Evolutionary conservation across 2,329 filamentous ascomycete genomes (phyloP).

Genomic region (Fusarium tricinctum): DNA sequence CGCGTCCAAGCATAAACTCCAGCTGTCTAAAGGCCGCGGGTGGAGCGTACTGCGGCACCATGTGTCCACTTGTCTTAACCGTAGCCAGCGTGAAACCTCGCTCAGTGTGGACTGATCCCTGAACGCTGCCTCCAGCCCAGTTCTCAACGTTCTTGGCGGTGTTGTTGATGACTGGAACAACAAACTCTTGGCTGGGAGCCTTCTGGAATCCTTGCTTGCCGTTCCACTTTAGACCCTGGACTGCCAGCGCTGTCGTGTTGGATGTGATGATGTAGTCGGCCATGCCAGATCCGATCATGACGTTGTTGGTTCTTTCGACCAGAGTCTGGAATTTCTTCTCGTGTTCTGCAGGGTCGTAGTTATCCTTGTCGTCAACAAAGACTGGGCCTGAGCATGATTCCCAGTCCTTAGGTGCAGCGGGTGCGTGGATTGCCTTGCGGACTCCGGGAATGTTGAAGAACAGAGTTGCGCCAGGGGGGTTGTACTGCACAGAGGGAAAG

Average conservation of each 20-base stretch:
- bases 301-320: constrained; percentile 23
- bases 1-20: constrained; percentile 26
- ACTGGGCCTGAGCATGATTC: constrained; percentile 8
- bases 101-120: constrained; percentile 14
- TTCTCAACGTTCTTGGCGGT: constrained; percentile 20
- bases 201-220: constrained; percentile 27
- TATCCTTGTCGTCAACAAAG: not conserved
- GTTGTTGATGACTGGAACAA: constrained; percentile 22
- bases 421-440: constrained; percentile 23
- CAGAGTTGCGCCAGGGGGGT: not conserved
- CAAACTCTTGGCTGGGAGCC: constrained; percentile 6
- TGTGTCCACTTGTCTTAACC: constrained; percentile 26
- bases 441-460: constrained; percentile 21
- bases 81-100: constrained; percentile 18
- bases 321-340: constrained; percentile 26
- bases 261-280: constrained; percentile 32
- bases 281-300: constrained; percentile 18
- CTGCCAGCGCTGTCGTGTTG: constrained; percentile 15
- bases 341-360: constrained; percentile 12
- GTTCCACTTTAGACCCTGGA: constrained; percentile 12
- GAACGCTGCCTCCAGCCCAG: constrained; percentile 25
- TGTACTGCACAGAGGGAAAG: constrained; percentile 5
- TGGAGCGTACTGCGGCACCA: constrained; percentile 30
- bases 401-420: constrained; percentile 7
- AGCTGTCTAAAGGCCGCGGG: constrained; percentile 22